These are phyloP conservation scores for Paecilomyces sp. DNA, from an alignment of 2,329 filamentous ascomycete genomes.

Conservation along the genomic window DNA sequence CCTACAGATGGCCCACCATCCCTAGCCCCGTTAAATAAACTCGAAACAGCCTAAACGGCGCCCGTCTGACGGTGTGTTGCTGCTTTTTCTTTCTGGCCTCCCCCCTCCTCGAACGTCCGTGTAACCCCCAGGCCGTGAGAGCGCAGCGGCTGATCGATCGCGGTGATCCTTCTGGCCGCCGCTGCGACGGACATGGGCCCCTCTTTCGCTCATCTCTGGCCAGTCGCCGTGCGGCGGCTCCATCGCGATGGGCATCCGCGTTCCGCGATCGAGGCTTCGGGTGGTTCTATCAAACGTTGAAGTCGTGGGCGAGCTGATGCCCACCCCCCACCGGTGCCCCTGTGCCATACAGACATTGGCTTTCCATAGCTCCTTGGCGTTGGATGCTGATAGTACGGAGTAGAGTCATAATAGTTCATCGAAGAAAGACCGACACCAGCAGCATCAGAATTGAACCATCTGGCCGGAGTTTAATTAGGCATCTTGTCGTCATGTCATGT, in stretches of 20 bases:
- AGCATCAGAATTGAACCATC: not conserved
- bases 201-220: not conserved
- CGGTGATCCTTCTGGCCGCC: constrained; percentile 5
- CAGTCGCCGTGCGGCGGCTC: not conserved
- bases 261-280: constrained; percentile 5
- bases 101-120: constrained; percentile 7
- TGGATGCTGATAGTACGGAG: not conserved
- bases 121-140: constrained; percentile 11
- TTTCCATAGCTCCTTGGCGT: not conserved
- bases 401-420: not conserved
- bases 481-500: too few species aligned
- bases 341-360: not conserved
- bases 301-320: constrained; percentile 1
- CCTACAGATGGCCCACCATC: constrained; percentile 7
- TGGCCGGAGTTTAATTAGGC: too few species aligned
- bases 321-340: not conserved
- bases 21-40: constrained; percentile 26
- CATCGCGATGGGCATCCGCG: not conserved
- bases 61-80: constrained; percentile 12
- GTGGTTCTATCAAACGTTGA: constrained; percentile 5
- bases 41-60: constrained; percentile 34
- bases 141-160: constrained; percentile 11
- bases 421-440: not conserved
- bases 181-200: not conserved
- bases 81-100: not conserved